phyloP scores from a whole-genome alignment of 352 stramenopile species.

The Albugo laibachii region DNA sequence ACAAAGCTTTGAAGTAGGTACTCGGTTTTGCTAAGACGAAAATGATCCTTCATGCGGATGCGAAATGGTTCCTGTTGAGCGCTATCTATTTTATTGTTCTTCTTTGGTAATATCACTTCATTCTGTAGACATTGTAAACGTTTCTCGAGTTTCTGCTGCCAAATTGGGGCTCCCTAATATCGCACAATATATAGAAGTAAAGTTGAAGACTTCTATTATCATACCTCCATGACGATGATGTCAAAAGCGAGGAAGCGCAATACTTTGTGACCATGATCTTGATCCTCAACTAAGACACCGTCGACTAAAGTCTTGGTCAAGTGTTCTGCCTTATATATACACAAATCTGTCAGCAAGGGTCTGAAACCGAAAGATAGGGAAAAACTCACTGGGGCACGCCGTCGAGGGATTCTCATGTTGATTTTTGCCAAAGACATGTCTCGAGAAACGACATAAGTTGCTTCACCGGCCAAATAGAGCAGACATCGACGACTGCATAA shows the following conservation, averaged over 20 bases:
- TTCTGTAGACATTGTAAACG: conserved; percentile 75
- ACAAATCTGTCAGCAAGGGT: too few species aligned
- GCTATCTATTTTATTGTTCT: conserved; percentile 14
- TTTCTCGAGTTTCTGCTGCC: conserved; percentile 78
- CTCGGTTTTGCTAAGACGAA: conserved; percentile 69
- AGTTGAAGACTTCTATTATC: not conserved
- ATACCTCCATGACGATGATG: conserved; percentile 48
- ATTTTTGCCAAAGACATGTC: conserved; percentile 73
- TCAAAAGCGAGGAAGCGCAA: conserved; percentile 65
- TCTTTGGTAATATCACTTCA: conserved; percentile 71
- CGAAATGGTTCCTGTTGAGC: conserved; percentile 53
- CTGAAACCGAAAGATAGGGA: too few species aligned
- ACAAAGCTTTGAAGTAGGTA: conserved; percentile 74
- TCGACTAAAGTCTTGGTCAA: conserved; percentile 71
- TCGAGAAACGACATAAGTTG: conserved; percentile 61
- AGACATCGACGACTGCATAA: conserved; percentile 43
- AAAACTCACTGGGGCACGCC: conserved; percentile 29
- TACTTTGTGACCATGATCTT: conserved; percentile 57
- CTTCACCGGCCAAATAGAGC: conserved; percentile 41
- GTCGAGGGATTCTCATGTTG: conserved; percentile 76
- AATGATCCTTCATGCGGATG: conserved; percentile 80
- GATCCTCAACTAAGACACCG: conserved; percentile 69
- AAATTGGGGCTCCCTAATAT: conserved; percentile 27
- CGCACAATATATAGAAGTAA: not conserved
- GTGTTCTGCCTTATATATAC: conserved; percentile 20